Base-by-base conservation (phyloP, 306 rosid genomes). In the Delonix regia region DNA sequence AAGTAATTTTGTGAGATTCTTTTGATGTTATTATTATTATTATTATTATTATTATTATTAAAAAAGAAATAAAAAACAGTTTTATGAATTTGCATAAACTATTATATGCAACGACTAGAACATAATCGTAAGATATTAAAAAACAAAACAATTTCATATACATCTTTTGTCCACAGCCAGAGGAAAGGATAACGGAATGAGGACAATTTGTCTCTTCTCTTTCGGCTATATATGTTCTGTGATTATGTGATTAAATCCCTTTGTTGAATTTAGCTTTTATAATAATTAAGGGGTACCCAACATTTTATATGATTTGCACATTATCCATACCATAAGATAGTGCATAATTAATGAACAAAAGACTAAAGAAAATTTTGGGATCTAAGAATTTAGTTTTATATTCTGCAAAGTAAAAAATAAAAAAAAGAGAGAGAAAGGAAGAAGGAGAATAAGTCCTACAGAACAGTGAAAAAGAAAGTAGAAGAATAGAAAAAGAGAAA, bases 401-500 rank as follows among this genome's bases (percentile, higher is more conserved):
- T 25, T 25, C 24, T 11, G 36, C 11, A 18, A 24, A 10, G 5
- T 13, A n/a, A 4, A 60, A 76, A 80, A 53, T 21, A 15, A n/a
- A 63, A 27, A 61, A 21, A 60, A 4, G 6, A 22, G 7, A 13
- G 78, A 72, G 48, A 79, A 49, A 56, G 15, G 57, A n/a, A 42
- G 30, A 5, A 74, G 69, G 41, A 75, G 80, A 77, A 48, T 27
- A 44, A 57, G 71, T 82, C 62, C 28, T 56, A 56, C 19, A 59
- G 53, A 79, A 73, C 77, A 76, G 83, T 28, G 16, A 79, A 86
- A 74, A 25, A 72, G 75, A 39, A 19, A 39, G 18, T 42, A 39
- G 21, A 47, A 61, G 70, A 60, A 68, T 22, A 76, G 55, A 71
- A 82, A 64, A 78, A 82, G 79, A 74, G 36, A 77, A 80, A 69